Percentiles rank a stretch among this genome's conserved stretches.
Evolutionary conservation across 2,329 filamentous ascomycete genomes (phyloP).

Genomic region (Didymella keratinophila): DNA sequence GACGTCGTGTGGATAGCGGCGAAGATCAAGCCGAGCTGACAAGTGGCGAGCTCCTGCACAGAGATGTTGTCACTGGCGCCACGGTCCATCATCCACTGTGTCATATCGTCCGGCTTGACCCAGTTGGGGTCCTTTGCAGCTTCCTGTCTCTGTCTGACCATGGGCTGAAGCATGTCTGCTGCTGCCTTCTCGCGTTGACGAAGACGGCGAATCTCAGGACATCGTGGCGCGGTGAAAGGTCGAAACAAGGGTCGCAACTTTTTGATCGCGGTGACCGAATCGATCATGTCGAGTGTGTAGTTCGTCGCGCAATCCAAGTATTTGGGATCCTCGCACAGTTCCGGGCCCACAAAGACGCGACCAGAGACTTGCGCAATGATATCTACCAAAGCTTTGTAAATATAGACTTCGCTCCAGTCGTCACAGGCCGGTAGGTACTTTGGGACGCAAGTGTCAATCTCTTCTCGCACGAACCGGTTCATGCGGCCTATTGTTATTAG

Average conservation of each 20-base stretch:
- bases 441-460: slow-evolving; percentile 41
- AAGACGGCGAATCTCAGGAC: slow-evolving; percentile 35
- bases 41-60: slow-evolving; percentile 7
- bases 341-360: slow-evolving; percentile 45
- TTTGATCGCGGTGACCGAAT: slow-evolving; percentile 40
- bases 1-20: slow-evolving; percentile 46
- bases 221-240: slow-evolving; percentile 36
- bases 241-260: slow-evolving; percentile 35
- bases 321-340: slow-evolving; percentile 38
- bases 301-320: slow-evolving; percentile 42
- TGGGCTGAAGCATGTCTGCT: slow-evolving; percentile 30
- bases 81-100: slow-evolving; percentile 49
- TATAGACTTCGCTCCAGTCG: slow-evolving; percentile 44
- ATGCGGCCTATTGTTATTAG: slow-evolving; percentile 39
- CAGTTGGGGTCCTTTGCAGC: slow-evolving; percentile 40
- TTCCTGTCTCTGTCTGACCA: slow-evolving; percentile 35
- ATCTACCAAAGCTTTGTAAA: slow-evolving; percentile 39
- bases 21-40: slow-evolving; percentile 40
- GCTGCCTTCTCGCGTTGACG: slow-evolving; percentile 28
- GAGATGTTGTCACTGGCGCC: slow-evolving; percentile 19
- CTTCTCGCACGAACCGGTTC: slow-evolving; percentile 37
- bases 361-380: slow-evolving; percentile 48
- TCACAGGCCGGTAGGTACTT: slow-evolving; percentile 40
- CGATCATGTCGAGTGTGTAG: slow-evolving; percentile 46
- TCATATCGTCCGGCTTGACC: slow-evolving; percentile 48